phyloP scores from a whole-genome alignment of 805 yeast species.

The Ogataea corticis region DNA sequence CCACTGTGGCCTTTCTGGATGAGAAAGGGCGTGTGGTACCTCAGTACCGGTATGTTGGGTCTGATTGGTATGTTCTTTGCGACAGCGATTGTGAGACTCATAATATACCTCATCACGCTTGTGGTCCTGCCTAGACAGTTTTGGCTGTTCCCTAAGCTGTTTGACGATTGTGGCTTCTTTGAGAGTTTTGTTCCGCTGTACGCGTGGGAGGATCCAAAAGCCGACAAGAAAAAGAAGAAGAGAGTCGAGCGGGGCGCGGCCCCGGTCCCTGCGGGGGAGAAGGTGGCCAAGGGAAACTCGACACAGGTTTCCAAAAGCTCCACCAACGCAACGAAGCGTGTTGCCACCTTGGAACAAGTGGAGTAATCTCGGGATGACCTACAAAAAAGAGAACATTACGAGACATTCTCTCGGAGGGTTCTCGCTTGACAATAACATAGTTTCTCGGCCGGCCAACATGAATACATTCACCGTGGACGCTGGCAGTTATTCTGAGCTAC shows the following conservation, averaged over 20 bases:
- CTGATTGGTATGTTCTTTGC: slow-evolving; percentile 73
- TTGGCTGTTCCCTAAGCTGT: slow-evolving; percentile 95
- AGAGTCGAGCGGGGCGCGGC: not conserved
- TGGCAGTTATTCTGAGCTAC: no score
- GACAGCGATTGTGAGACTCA: slow-evolving; percentile 75
- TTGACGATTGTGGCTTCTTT: slow-evolving; percentile 91
- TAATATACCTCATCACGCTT: slow-evolving; percentile 62
- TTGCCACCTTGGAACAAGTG: slow-evolving; percentile 29
- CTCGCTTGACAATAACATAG: not conserved
- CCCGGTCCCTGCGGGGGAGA: not conserved
- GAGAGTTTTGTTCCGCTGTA: slow-evolving; percentile 92
- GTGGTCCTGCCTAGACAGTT: slow-evolving; percentile 68
- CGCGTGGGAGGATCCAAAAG: slow-evolving; percentile 60
- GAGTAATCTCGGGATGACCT: slow-evolving; percentile 14
- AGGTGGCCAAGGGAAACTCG: slow-evolving; percentile 9
- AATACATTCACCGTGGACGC: no score
- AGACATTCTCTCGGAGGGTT: not conserved
- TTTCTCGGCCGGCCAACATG: not conserved
- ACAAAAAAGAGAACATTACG: slow-evolving; percentile 1
- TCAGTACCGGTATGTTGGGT: slow-evolving; percentile 75
- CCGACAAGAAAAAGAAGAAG: slow-evolving; percentile 20
- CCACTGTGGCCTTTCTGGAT: slow-evolving; percentile 94
- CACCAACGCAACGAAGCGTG: slow-evolving; percentile 22
- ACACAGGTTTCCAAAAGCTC: slow-evolving; percentile 14
- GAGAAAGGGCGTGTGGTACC: slow-evolving; percentile 89